Percentiles rank a stretch among this genome's conserved stretches.
Conservation (phyloP, 2,329 filamentous ascomycete species). For the Colletotrichum aenigma region DNA sequence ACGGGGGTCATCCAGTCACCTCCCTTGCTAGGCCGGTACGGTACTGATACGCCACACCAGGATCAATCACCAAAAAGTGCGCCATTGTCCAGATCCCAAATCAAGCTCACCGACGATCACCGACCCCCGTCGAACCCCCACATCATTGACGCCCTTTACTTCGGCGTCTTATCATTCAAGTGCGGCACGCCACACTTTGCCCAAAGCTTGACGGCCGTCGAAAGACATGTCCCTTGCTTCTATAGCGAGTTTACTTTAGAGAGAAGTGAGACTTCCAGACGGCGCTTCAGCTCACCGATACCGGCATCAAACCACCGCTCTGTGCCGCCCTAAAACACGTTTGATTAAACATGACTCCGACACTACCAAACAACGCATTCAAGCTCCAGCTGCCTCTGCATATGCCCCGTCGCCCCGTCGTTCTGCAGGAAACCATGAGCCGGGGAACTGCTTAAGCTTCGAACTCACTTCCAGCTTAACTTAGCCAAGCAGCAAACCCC, state of each 20-base stretch:
- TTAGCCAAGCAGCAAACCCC: neutral
- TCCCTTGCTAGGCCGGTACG: constrained; percentile 10
- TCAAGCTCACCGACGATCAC: constrained; percentile 13
- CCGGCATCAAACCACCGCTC: neutral
- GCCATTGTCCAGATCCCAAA: neutral
- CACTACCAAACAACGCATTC: neutral
- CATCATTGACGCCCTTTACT: neutral
- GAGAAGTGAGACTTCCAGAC: neutral
- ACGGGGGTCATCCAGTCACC: neutral
- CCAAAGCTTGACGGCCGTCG: neutral
- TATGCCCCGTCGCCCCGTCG: neutral
- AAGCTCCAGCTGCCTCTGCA: neutral
- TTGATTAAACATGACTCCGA: neutral
- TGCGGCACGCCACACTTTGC: neutral
- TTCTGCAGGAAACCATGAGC: constrained; percentile 8
- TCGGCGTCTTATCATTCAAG: neutral
- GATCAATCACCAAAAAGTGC: constrained; percentile 2
- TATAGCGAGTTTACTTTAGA: neutral
- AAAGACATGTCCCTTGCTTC: neutral
- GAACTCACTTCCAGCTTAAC: neutral
- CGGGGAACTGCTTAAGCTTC: neutral
- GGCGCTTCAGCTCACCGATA: constrained; percentile 3
- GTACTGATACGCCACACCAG: constrained; percentile 1
- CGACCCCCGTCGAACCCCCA: constrained; percentile 3
- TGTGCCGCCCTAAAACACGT: neutral